A percentile compares a stretch with the other conserved stretches of the same genome.
Conservation (phyloP, 108 stramenopile genomes). For the Epithemia pelagica region DNA sequence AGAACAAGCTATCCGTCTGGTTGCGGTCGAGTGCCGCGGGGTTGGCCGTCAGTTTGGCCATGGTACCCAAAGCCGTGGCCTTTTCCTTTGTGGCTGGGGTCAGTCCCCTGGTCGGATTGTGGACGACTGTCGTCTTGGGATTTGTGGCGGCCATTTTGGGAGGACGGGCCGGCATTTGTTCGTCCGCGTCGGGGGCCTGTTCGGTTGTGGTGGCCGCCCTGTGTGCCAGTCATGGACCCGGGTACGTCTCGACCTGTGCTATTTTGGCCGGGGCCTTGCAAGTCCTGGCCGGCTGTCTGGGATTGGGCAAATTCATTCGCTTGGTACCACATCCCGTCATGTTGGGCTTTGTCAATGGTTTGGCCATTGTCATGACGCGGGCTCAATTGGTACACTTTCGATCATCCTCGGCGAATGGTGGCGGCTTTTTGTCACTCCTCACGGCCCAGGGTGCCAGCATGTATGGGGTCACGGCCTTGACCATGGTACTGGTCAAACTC, state of each 20-base stretch:
- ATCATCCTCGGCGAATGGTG: neutral
- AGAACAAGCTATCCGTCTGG: neutral
- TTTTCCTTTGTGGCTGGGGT: constrained; percentile 74
- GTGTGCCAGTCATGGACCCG: constrained; percentile 62
- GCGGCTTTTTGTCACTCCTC: constrained; percentile 22
- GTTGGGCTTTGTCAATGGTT: constrained; percentile 88
- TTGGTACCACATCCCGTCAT: constrained; percentile 87
- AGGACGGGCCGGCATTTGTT: constrained; percentile 80
- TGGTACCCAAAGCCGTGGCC: constrained; percentile 74
- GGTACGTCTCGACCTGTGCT: constrained; percentile 72
- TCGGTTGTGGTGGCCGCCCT: constrained; percentile 74
- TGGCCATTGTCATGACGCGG: constrained; percentile 84
- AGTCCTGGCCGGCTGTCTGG: constrained; percentile 50
- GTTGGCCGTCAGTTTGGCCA: constrained; percentile 58
- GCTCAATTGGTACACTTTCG: constrained; percentile 81
- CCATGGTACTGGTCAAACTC: constrained; percentile 54
- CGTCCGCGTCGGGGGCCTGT: constrained; percentile 78
- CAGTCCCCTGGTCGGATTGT: constrained; percentile 70
- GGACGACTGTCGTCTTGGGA: constrained; percentile 81
- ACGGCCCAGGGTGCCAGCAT: constrained; percentile 31
- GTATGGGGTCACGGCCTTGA: constrained; percentile 51
- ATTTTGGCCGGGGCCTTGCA: constrained; percentile 73
- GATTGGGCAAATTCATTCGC: constrained; percentile 69
- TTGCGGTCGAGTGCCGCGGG: constrained; percentile 26
- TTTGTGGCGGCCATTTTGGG: constrained; percentile 78